Evolutionary conservation across 192 early-diverging fungal genomes (phyloP), one percentile per base, ranked within the genome.

Genomic region (Coemansia sp.): DNA sequence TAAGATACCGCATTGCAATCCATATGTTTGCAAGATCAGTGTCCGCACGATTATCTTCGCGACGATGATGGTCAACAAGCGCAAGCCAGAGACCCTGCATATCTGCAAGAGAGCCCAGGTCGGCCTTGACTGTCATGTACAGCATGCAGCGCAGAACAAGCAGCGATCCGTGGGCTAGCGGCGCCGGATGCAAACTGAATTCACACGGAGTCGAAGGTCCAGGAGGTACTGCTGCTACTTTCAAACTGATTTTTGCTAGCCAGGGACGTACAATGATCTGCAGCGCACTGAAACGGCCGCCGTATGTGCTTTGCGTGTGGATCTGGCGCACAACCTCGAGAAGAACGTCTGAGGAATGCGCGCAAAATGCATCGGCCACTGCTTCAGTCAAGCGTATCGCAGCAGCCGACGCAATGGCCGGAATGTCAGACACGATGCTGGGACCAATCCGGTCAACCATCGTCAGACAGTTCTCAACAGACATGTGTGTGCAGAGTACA

Each of bases 101-200:
- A 18, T 60, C 61, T 11, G 68, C 12, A 47, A 82, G 52, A 0
- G 65, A 58, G 26, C 65, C 72, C 18, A 46, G 39, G 1, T 61
- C 75, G 0, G 74, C 42, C 36, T 61, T 59, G 41, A 62, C 66
- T 0, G 80, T 82, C 63, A 77, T 43, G 26, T 66, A 77, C 72
- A 82, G 62, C 75, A 82, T 63, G 68, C 80, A 82, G 62, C 66
- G 80, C 41, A 82, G 61, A 4, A 72, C 75, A n/a, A 73, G 63
- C 62, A 74, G 66, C 51, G 80, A 74, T 18, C 74, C 75, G 13
- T 59, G 63, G n/a, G 62, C 59, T n/a, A 82, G 68, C 16, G 67
- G 70, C 0, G 68, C 60, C 0, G 75, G 75, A 18, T 43, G 62
- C 41, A 82, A 40, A 18, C 60, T 57, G 26, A 51, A 63, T 18